Evolutionary conservation across 805 yeast genomes (phyloP), one percentile per base, ranked within the genome.

Genomic region (Candida maesae): DNA sequence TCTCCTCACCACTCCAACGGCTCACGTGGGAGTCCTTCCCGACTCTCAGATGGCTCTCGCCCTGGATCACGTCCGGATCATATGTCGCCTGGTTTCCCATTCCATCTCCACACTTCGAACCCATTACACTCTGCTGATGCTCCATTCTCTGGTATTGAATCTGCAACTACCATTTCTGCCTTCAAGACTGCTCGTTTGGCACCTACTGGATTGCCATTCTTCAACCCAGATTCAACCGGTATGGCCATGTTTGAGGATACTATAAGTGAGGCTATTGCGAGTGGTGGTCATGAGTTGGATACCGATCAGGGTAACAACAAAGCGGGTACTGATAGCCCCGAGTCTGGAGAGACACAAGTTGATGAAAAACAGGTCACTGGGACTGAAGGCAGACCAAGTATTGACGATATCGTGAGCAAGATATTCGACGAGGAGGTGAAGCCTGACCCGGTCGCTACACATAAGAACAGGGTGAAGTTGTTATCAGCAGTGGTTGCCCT

Each of bases 341-440:
- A 25, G 14, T 24, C 30, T 5, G 29, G 19, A 33, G 15, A 14
- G 11, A 17, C 34, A 20, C 2, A n/a, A n/a, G n/a, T 18, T 19
- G 20, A n/a, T 15, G 35, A 33, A 26, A 21, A n/a, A 28, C 18
- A 12, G 2, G 12, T 20, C 10, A 16, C 14, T 24, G 32, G 26
- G 9, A 23, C 26, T 11, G 31, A 27, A 5, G 40, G 37, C 17
- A 40, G 16, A 11, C 28, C 33, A 18, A 46, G 39, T 12, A 36
- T 46, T 17, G 50, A 46, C 25, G 42, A 48, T 19, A 41, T 42
- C 10, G 39, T 48, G 2, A 38, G 46, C n/a, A 37, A 33, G 31
- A 38, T 46, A 7, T 42, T 36, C 21, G 46, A 46, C 12, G 43
- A 42, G 15, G 17, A 32, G 13, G 5, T 13, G 7, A 32, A 23